Percentiles rank a stretch among this genome's conserved stretches.
These are phyloP conservation scores for Porogramme epimiltina DNA, from an alignment of 1,284 basidiomycete genomes.

Conservation along the genomic window DNA sequence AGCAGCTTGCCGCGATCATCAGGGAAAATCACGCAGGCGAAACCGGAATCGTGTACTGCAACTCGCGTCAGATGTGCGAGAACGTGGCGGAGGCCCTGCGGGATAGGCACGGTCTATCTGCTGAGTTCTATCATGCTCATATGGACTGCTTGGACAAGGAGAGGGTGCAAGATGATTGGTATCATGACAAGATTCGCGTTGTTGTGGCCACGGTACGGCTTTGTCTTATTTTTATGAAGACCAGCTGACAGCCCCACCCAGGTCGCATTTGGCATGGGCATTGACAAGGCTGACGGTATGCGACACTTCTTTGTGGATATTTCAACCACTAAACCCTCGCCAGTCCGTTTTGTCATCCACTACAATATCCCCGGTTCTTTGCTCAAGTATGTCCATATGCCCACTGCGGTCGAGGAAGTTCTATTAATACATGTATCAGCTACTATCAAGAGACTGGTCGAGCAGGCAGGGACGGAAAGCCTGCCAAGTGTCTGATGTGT, in stretches of 20 bases:
- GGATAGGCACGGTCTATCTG: conserved; percentile 57
- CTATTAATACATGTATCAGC: conserved; percentile 30
- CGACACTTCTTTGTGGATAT: not conserved
- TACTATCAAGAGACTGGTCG: conserved; percentile 88
- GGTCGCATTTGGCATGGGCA: conserved; percentile 96
- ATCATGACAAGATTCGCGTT: conserved; percentile 70
- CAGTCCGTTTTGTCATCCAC: conserved; percentile 82
- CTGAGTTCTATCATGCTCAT: conserved; percentile 87
- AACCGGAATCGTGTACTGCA: conserved; percentile 90
- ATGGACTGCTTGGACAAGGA: conserved; percentile 70
- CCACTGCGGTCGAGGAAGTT: no score
- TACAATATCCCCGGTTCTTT: conserved; percentile 69
- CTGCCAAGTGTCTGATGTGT: conserved; percentile 66
- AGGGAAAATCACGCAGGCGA: conserved; percentile 54
- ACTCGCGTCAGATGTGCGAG: conserved; percentile 77
- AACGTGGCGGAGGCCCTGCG: conserved; percentile 71
- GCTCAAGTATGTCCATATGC: conserved; percentile 60
- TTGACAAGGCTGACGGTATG: conserved; percentile 84
- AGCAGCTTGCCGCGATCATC: conserved; percentile 76
- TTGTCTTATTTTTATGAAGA: conserved; percentile 14
- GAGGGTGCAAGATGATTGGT: conserved; percentile 75
- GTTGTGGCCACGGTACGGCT: conserved; percentile 84
- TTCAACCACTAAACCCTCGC: not conserved
- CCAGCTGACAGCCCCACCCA: not conserved
- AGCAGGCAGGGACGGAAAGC: conserved; percentile 77